These are phyloP conservation scores for Prosopis cineraria DNA, from an alignment of 306 rosid genomes.

Conservation along the genomic window DNA sequence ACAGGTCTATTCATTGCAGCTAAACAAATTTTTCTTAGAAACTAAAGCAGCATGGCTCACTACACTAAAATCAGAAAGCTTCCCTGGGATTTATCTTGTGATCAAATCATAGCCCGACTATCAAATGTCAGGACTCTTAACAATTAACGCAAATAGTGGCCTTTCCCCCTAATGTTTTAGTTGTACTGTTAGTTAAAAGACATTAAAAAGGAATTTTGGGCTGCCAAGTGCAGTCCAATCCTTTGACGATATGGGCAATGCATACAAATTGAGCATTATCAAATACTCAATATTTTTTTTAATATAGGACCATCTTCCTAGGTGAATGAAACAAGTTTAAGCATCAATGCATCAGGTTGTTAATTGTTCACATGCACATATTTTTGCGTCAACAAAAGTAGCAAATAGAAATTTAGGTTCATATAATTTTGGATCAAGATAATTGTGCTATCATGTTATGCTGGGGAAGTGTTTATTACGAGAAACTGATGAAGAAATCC, in stretches of 20 bases:
- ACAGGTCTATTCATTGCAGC: constrained; percentile 15
- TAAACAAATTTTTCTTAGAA: constrained; percentile 4
- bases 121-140: constrained; percentile 14
- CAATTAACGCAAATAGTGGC: constrained; percentile 3
- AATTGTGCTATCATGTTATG: background rate
- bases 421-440: background rate
- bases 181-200: constrained; percentile 28
- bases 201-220: background rate
- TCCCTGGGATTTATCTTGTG: constrained; percentile 13
- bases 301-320: background rate
- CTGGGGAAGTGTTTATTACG: background rate
- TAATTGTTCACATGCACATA: background rate
- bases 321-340: background rate
- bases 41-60: background rate
- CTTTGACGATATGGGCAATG: background rate
- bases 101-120: constrained; percentile 1
- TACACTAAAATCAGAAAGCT: constrained; percentile 11
- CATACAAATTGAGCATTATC: background rate
- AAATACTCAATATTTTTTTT: no score
- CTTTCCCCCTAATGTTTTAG: constrained; percentile 15
- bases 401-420: background rate
- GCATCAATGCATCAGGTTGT: background rate
- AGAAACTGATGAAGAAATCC: constrained; percentile 6
- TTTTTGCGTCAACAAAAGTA: background rate
- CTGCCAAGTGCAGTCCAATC: background rate